Conservation (phyloP, 2,329 filamentous ascomycete species). For the Bertia moriformis region DNA sequence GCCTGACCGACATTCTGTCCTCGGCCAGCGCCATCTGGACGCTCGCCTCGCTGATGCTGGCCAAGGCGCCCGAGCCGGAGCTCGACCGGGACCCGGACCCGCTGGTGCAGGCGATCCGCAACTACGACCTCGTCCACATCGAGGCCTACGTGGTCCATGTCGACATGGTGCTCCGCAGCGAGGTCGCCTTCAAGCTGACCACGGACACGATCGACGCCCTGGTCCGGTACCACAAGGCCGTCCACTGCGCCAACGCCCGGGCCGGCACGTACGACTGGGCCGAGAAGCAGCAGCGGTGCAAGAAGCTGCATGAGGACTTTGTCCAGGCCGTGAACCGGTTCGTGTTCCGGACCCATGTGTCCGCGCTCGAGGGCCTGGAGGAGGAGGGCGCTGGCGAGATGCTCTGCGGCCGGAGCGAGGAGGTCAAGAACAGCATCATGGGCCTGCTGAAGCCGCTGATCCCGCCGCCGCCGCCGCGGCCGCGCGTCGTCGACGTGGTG, state of each 20-base stretch:
- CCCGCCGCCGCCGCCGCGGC: constrained; percentile 70
- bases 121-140: constrained; percentile 83
- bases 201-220: constrained; percentile 84
- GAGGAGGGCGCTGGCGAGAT: constrained; percentile 92
- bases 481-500: constrained; percentile 78
- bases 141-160: constrained; percentile 98
- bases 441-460: constrained; percentile 73
- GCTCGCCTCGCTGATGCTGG: constrained; percentile 79
- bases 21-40: constrained; percentile 87
- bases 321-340: constrained; percentile 95
- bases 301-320: constrained; percentile 94
- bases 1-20: constrained; percentile 85
- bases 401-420: constrained; percentile 77
- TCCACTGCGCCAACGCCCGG: constrained; percentile 81
- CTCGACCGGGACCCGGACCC: constrained; percentile 70
- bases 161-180: constrained; percentile 94
- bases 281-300: constrained; percentile 89
- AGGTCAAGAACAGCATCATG: constrained; percentile 78
- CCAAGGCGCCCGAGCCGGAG: constrained; percentile 76
- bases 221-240: constrained; percentile 89
- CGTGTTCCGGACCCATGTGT: constrained; percentile 78
- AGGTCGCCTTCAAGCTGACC: constrained; percentile 96
- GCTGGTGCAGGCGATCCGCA: constrained; percentile 74
- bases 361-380: constrained; percentile 85
- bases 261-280: constrained; percentile 88